Conservation (phyloP, 2,329 filamentous ascomycete species). For the Teratosphaeria viscida region DNA sequence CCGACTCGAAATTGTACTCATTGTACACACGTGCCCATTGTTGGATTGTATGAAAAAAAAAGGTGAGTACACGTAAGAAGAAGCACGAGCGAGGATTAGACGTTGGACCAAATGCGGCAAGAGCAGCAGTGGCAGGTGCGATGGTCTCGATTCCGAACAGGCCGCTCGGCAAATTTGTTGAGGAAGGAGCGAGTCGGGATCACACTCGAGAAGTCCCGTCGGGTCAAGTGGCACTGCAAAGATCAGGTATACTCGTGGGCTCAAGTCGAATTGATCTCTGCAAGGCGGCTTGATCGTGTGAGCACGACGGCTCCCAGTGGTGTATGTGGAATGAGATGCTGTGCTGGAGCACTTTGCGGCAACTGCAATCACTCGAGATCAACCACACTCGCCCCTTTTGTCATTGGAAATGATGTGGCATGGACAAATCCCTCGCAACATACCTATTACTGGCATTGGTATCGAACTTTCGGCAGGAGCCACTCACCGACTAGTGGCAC, state of each 20-base stretch:
- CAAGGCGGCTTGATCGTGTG: not conserved
- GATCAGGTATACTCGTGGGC: not conserved
- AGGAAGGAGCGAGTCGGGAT: not conserved
- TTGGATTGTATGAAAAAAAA: slow-evolving; percentile 7
- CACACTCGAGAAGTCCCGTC: not conserved
- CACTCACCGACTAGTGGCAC: not conserved
- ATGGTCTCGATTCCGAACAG: not conserved
- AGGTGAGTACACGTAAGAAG: slow-evolving; percentile 1
- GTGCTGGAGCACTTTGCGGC: not conserved
- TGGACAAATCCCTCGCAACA: not conserved
- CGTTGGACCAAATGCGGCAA: not conserved
- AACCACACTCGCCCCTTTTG: not conserved
- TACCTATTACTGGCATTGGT: not conserved
- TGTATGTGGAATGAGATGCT: not conserved
- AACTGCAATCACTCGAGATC: not conserved
- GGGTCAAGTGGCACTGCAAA: not conserved
- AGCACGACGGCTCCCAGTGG: not conserved
- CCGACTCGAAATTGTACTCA: slow-evolving; percentile 3
- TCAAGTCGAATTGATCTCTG: not conserved
- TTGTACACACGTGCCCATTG: slow-evolving; percentile 3
- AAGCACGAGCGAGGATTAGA: not conserved
- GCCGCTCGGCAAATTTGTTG: not conserved
- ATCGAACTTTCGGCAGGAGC: not conserved
- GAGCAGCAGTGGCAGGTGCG: not conserved
- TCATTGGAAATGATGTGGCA: not conserved